Base-by-base conservation (phyloP, 306 rosid species). In the Castanea sativa region DNA sequence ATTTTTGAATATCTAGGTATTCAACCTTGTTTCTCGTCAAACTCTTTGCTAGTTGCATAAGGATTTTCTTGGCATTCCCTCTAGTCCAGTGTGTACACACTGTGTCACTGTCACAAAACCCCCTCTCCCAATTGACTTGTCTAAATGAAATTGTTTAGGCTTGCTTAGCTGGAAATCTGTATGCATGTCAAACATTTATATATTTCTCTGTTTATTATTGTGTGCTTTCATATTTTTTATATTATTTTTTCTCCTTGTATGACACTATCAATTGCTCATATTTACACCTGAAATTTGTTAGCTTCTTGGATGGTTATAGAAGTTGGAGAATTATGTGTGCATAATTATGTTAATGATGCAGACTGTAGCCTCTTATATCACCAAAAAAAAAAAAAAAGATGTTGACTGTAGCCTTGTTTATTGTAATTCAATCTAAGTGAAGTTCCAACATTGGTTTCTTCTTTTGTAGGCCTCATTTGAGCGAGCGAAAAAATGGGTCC, bases 401-500 rank as follows among this genome's bases (percentile, higher is more conserved):
- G 53, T 49, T 13, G 16, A 49, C 53, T 49, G 16, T n/a, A 59
- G 29, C 23, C 9, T 67, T 5, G 11, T 49, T 67, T 67, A 11
- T 16, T n/a, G n/a, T 67, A 15, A 67, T 35, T 35, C 27, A 9
- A 67, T 19, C 2, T 18, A 33, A 67, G 72, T 8, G 1, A 18
- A 4, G 16, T 27, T 51, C 21, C 29, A 55, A 5, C 14, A 56
- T 52, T 33, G 13, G 29, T 38, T 55, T 33, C 53, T 56, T 76
- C 14, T 73, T 35, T 81, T 45, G 64, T 45, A 88, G 92, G 90
- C 82, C 57, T 88, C 92, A 32, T 88, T 86, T 72, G 92, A 88
- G 67, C 83, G 92, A 16, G 92, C 92, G 4, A 88, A 88, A 68
- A 86, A 88, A 77, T 88, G 90, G 90, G 89, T 88, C 52, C 86